A percentile compares a stretch with the other conserved stretches of the same genome.
Conservation (phyloP, 2,329 filamentous ascomycete species). For the Phyllosticta citrichinensis region DNA sequence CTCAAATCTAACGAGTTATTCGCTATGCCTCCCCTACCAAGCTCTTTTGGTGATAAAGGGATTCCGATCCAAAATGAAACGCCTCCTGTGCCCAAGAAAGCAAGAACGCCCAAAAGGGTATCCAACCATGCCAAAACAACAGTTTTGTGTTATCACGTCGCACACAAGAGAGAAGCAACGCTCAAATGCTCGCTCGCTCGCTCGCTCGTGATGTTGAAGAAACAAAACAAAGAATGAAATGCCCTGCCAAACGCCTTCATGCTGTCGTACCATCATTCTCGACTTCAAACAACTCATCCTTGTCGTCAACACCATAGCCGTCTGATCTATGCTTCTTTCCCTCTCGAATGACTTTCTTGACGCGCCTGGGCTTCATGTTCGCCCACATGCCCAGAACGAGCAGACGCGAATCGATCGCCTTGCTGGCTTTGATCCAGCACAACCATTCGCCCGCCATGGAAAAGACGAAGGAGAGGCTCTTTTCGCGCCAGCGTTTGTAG, state of each 20-base stretch:
- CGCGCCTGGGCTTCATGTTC: constrained; percentile 23
- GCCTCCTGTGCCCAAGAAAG: background rate
- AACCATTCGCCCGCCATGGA: constrained; percentile 32
- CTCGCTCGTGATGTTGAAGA: background rate
- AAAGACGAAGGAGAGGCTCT: constrained; percentile 23
- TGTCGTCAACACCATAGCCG: background rate
- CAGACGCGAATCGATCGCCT: constrained; percentile 7
- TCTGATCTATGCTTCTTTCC: background rate
- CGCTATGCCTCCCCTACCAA: too few relatives aligned
- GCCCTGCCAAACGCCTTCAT: background rate
- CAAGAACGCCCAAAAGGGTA: background rate
- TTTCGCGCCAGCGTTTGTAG: constrained; percentile 20
- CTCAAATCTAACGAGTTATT: too few relatives aligned
- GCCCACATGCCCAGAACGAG: constrained; percentile 18
- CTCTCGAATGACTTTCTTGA: constrained; percentile 11
- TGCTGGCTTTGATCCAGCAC: constrained; percentile 25
- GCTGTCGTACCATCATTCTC: background rate
- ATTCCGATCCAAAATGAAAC: background rate
- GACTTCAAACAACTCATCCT: background rate
- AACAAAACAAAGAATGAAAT: background rate
- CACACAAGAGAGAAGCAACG: background rate
- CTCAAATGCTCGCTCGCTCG: background rate
- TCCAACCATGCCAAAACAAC: background rate
- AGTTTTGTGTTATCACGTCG: background rate
- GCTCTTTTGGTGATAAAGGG: too few relatives aligned